A percentile compares a stretch with the other conserved stretches of the same genome.
These are phyloP conservation scores for Amaranthus cruentus DNA, from an alignment of 148 eudicot species.

Conservation along the genomic window DNA sequence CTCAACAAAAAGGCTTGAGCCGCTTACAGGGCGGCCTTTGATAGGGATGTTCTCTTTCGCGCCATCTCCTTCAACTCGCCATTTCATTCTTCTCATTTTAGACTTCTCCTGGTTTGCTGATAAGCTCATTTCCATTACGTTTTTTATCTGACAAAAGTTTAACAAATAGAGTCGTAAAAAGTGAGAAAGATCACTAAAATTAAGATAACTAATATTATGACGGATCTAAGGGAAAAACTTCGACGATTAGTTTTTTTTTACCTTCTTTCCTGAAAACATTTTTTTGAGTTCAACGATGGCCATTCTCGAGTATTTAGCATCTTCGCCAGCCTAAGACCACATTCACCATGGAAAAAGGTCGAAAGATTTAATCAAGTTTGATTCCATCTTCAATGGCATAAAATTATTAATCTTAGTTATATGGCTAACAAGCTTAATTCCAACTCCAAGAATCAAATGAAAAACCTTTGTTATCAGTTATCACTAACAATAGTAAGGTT, in stretches of 20 bases:
- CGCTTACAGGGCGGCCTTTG: conserved; percentile 59
- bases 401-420: no score
- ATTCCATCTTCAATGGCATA: background rate
- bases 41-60: conserved; percentile 18
- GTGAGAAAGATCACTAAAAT: background rate
- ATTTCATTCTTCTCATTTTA: conserved; percentile 49
- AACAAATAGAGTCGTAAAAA: background rate
- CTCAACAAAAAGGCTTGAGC: conserved; percentile 60
- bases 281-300: conserved; percentile 69
- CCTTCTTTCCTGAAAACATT: conserved; percentile 63
- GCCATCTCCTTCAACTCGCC: conserved; percentile 61
- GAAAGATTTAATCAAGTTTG: background rate
- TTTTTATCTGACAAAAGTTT: conserved; percentile 48
- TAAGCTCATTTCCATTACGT: conserved; percentile 66
- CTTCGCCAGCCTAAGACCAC: conserved; percentile 65
- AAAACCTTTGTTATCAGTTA: no score
- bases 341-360: conserved; percentile 8
- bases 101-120: conserved; percentile 83
- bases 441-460: no score
- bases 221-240: background rate
- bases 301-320: conserved; percentile 48
- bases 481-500: no score
- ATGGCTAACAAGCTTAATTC: no score
- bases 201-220: no score
- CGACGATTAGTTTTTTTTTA: conserved; percentile 7